Evolutionary conservation across 2,329 filamentous ascomycete species (phyloP).

Genomic region (Fusarium napiforme): DNA sequence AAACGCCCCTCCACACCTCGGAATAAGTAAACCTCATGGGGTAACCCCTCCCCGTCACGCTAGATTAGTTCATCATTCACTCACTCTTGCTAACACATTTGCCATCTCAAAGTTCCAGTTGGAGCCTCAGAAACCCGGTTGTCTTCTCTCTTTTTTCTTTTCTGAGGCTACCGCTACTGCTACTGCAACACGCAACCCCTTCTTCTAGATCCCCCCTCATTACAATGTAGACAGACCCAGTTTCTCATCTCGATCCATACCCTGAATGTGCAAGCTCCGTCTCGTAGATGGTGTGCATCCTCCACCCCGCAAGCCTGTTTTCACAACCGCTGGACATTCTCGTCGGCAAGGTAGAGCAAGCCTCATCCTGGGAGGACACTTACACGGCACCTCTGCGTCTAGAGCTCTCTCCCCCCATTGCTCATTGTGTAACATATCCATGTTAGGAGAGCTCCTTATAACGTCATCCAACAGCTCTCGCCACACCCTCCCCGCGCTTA

Average conservation of each 20-base stretch:
- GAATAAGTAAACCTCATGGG: slow-evolving; percentile 37
- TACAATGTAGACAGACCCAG: slow-evolving; percentile 15
- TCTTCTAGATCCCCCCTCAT: slow-evolving; percentile 5
- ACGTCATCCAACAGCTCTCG: slow-evolving; percentile 42
- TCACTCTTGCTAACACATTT: neutral
- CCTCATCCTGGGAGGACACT: slow-evolving; percentile 22
- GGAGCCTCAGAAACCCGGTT: slow-evolving; percentile 4
- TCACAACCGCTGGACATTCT: slow-evolving; percentile 11
- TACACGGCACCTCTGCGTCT: slow-evolving; percentile 8
- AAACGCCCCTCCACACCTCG: slow-evolving; percentile 25
- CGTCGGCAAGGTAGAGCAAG: slow-evolving; percentile 11
- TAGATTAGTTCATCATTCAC: slow-evolving; percentile 21
- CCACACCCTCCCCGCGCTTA: slow-evolving; percentile 34
- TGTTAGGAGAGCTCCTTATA: slow-evolving; percentile 20
- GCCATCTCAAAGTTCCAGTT: neutral
- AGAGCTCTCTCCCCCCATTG: slow-evolving; percentile 7
- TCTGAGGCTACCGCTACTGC: slow-evolving; percentile 2
- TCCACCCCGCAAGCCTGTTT: slow-evolving; percentile 40
- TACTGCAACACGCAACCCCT: slow-evolving; percentile 16
- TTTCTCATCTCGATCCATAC: slow-evolving; percentile 36
- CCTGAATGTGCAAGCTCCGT: slow-evolving; percentile 30
- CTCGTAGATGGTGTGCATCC: slow-evolving; percentile 27
- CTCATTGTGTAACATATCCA: slow-evolving; percentile 17
- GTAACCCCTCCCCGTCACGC: slow-evolving; percentile 40
- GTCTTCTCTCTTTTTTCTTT: neutral